A percentile compares a stretch with the other conserved stretches of the same genome.
These are phyloP conservation scores for Suillus ampliporus DNA, from an alignment of 768 basidiomycete species.

Conservation along the genomic window DNA sequence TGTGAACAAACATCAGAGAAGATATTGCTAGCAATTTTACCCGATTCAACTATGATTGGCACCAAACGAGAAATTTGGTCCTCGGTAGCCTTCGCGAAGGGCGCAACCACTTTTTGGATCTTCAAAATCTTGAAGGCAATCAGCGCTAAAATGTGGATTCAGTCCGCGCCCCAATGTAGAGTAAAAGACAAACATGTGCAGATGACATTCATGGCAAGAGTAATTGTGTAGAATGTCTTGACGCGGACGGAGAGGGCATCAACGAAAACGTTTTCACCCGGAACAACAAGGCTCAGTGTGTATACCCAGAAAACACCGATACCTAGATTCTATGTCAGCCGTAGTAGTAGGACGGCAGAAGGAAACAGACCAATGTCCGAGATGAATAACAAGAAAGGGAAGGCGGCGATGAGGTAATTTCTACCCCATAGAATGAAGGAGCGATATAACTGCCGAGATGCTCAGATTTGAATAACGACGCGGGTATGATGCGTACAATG, in stretches of 20 bases:
- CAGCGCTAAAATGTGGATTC: conserved; percentile 18
- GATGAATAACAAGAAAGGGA: conserved; percentile 31
- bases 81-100: conserved; percentile 8
- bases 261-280: conserved; percentile 27
- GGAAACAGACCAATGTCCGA: conserved; percentile 32
- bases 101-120: conserved; percentile 21
- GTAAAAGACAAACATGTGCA: conserved; percentile 30
- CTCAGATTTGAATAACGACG: neutral
- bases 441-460: conserved; percentile 27
- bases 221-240: conserved; percentile 31
- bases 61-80: conserved; percentile 18
- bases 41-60: conserved; percentile 27
- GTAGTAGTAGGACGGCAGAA: neutral
- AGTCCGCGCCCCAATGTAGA: no score
- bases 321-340: conserved; percentile 7
- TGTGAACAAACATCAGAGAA: neutral
- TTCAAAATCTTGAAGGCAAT: conserved; percentile 32
- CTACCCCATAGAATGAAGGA: conserved; percentile 33
- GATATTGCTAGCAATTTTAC: conserved; percentile 11
- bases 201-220: conserved; percentile 29
- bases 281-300: conserved; percentile 21
- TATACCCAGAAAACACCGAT: conserved; percentile 28
- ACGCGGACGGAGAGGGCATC: conserved; percentile 24
- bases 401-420: conserved; percentile 16
- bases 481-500: conserved; percentile 24